Evolutionary conservation across 2,329 filamentous ascomycete species (phyloP).

Genomic region (Cordyceps tenuipes): DNA sequence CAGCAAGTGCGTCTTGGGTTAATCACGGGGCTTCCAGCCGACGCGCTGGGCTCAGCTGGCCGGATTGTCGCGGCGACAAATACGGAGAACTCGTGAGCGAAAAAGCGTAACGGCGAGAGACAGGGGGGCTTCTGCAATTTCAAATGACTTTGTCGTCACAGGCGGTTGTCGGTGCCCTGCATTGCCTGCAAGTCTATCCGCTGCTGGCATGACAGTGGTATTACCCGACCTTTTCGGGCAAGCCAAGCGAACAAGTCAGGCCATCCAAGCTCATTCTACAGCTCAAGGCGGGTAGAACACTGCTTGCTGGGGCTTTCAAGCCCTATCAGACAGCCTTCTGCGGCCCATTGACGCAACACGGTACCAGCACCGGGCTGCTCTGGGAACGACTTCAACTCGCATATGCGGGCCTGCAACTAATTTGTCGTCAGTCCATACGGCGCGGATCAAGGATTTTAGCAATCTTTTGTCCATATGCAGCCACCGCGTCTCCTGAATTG

Average conservation of each 20-base stretch:
- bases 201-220: slow-evolving; percentile 1
- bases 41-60: slow-evolving; percentile 3
- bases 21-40: background rate
- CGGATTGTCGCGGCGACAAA: background rate
- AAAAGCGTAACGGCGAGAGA: background rate
- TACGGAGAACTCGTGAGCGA: background rate
- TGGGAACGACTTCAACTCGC: background rate
- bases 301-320: background rate
- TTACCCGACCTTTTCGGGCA: background rate
- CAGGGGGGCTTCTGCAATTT: background rate
- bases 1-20: slow-evolving; percentile 1
- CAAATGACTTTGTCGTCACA: background rate
- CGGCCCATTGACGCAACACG: background rate
- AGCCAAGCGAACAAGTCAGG: slow-evolving; percentile 1
- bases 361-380: background rate
- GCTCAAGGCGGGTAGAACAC: background rate
- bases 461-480: background rate
- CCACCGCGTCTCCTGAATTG: background rate
- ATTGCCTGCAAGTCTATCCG: background rate
- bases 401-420: slow-evolving; percentile 9
- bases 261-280: background rate
- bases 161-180: too few species aligned
- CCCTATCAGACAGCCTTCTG: background rate
- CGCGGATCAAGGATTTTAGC: background rate
- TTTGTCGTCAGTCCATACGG: background rate